A percentile compares a stretch with the other conserved stretches of the same genome.
Conservation (phyloP, 2,329 filamentous ascomycete genomes). For the Cladosporium sp. region DNA sequence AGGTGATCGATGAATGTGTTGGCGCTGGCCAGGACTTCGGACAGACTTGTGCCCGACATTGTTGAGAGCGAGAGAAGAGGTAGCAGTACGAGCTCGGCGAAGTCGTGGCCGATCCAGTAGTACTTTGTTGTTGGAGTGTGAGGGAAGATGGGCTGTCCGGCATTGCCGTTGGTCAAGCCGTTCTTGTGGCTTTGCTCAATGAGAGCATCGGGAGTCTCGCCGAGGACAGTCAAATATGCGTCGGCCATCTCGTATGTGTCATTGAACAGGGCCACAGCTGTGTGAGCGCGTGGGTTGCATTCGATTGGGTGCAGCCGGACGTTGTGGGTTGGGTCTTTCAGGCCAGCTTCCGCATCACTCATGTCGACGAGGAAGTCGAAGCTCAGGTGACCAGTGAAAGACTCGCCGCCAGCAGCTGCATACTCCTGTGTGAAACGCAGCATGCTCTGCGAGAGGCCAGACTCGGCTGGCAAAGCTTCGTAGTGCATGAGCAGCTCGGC, state of each 20-base stretch:
- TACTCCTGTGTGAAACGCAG: constrained; percentile 60
- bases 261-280: constrained; percentile 60
- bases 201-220: constrained; percentile 20
- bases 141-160: constrained; percentile 23
- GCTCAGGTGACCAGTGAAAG: constrained; percentile 66
- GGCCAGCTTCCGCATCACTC: constrained; percentile 30
- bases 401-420: constrained; percentile 45
- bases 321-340: constrained; percentile 23
- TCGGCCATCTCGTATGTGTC: constrained; percentile 41
- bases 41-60: constrained; percentile 21
- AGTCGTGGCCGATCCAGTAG: constrained; percentile 67
- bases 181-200: constrained; percentile 15
- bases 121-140: constrained; percentile 30
- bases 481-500: constrained; percentile 65
- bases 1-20: constrained; percentile 40
- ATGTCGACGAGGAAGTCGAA: constrained; percentile 66
- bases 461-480: constrained; percentile 51
- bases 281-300: constrained; percentile 67
- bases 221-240: constrained; percentile 51
- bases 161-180: constrained; percentile 18
- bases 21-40: constrained; percentile 22
- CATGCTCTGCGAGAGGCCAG: constrained; percentile 56
- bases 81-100: constrained; percentile 50
- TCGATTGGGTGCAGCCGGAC: constrained; percentile 61
- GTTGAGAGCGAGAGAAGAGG: constrained; percentile 42